Evolutionary conservation across 345 rosid species (phyloP).

Genomic region (Crucihimalaya himalaica): DNA sequence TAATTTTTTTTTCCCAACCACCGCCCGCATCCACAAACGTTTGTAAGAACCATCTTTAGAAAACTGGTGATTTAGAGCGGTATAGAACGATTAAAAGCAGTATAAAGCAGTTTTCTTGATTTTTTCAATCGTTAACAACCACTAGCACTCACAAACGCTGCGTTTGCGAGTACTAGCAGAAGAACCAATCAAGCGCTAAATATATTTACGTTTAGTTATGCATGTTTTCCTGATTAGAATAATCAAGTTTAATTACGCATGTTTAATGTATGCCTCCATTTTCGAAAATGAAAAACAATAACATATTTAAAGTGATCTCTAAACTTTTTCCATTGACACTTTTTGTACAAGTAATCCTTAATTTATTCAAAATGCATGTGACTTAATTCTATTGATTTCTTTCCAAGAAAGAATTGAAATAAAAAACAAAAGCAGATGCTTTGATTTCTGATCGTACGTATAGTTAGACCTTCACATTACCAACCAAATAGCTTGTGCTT

Average conservation of each 20-base stretch:
- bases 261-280: neutral
- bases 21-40: no score
- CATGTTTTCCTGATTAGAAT: neutral
- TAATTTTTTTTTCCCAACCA: no score
- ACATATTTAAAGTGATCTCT: neutral
- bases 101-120: no score
- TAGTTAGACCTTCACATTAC: slow-evolving; percentile 8
- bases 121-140: no score
- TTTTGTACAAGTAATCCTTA: slow-evolving; percentile 3
- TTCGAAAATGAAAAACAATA: neutral
- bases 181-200: neutral
- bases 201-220: neutral
- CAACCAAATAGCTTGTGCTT: slow-evolving; percentile 1
- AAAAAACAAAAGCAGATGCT: slow-evolving; percentile 18
- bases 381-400: slow-evolving; percentile 8
- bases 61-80: no score
- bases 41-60: no score
- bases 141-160: no score
- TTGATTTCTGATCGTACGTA: slow-evolving; percentile 16
- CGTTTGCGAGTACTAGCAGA: no score
- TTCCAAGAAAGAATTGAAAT: neutral
- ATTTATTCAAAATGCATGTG: slow-evolving; percentile 26
- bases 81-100: no score
- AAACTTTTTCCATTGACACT: neutral
- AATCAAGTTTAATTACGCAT: neutral